phyloP scores from a whole-genome alignment of 192 early-diverging fungal genomes.

The Linnemannia zychae region DNA sequence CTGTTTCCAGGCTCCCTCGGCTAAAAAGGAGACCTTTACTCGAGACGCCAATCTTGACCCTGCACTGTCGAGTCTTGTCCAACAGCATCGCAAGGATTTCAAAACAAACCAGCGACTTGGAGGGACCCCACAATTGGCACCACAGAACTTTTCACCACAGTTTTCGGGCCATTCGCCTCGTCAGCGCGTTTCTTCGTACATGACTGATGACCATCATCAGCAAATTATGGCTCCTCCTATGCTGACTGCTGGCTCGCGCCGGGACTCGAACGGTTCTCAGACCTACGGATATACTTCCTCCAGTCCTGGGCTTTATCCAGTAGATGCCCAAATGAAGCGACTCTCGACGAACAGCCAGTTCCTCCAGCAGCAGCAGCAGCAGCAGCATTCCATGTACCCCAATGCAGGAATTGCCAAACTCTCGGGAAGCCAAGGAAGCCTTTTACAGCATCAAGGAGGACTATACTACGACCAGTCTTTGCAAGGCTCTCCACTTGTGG shows the following conservation, averaged over 20 bases:
- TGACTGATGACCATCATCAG: neutral
- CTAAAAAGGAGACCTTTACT: slow-evolving; percentile 31
- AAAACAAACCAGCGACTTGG: slow-evolving; percentile 48
- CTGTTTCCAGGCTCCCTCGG: slow-evolving; percentile 40
- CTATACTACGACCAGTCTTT: neutral
- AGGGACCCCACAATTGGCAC: slow-evolving; percentile 19
- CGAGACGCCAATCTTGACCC: slow-evolving; percentile 41
- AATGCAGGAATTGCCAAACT: neutral
- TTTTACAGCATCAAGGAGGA: slow-evolving; percentile 12
- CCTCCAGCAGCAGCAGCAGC: slow-evolving; percentile 14
- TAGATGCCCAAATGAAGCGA: slow-evolving; percentile 33
- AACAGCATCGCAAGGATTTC: slow-evolving; percentile 52
- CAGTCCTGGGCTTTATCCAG: slow-evolving; percentile 26
- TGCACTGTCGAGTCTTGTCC: slow-evolving; percentile 34
- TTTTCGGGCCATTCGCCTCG: slow-evolving; percentile 16
- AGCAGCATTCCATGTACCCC: slow-evolving; percentile 13
- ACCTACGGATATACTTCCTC: slow-evolving; percentile 5
- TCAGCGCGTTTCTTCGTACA: slow-evolving; percentile 2
- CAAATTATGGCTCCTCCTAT: neutral
- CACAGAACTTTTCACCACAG: slow-evolving; percentile 10
- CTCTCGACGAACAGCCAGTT: slow-evolving; percentile 35
- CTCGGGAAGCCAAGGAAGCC: slow-evolving; percentile 18
- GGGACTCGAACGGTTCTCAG: slow-evolving; percentile 44
- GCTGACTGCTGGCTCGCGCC: slow-evolving; percentile 4
- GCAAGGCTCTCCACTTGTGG: slow-evolving; percentile 10